Base-by-base conservation (phyloP, 176 grass and related monocot species). In the Zea luxurians region DNA sequence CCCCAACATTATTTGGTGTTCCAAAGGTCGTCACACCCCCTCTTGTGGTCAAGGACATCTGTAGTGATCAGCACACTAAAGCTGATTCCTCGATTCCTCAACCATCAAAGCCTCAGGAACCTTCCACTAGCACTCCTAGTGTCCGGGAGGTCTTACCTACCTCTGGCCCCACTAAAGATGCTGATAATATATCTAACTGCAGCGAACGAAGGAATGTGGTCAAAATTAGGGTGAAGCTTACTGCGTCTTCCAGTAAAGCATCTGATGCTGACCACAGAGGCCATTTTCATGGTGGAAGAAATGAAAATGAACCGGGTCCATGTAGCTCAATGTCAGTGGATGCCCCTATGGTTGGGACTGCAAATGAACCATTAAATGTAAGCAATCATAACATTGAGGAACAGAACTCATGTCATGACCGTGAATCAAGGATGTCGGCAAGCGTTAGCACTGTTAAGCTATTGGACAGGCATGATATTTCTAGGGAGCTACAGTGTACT, bases 241-340 rank as follows among this genome's bases (percentile, higher is more conserved):
- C 77, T 78, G 74, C 83, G 64, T 98, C 96, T 57, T 94, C 89
- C 17, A 94, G 92, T 84, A 98, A 90, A 84, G 83, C 75, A 85
- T 90, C 93, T 65, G 95, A 84, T 79, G 82, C 74, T 75, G 88
- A 89, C 82, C 83, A 53, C 37, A 88, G 52, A 77, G 90, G 76
- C 75, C 78, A 68, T 58, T 86, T 66, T 52, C 89, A 80, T 57
- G 91, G 75, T 83, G 78, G 81, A 74, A 88, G 70, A 86, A 97
- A 89, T 75, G 89, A 90, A 83, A 92, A 84, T 48, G 96, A 94
- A 75, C 64, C 36, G 6, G 96, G 88, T 67, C 92, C 92, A 71
- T 94, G 92, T 86, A 98, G 92, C 80, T 94, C 96, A 17, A 89
- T 94, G 48, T 98, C 96, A 7, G 96, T 98, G 57, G 96, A 98